phyloP scores from a whole-genome alignment of 305 asterid genomes.

The Solanum hybrid region DNA sequence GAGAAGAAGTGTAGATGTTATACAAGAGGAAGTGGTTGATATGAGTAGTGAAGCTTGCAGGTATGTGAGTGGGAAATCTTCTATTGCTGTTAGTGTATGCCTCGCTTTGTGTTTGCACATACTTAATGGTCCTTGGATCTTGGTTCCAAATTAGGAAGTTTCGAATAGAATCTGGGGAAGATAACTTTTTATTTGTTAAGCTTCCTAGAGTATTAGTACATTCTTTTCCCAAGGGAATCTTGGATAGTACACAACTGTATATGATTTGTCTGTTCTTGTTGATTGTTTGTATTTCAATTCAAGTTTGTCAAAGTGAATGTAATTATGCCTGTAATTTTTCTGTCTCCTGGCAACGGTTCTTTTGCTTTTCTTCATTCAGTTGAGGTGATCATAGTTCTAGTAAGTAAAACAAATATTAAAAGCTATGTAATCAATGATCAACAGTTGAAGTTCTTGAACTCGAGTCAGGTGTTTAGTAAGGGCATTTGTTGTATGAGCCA shows the following conservation, averaged over 20 bases:
- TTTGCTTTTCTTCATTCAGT: neutral
- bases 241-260: neutral
- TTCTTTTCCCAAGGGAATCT: neutral
- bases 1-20: constrained; percentile 35
- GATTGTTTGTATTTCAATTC: neutral
- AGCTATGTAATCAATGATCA: neutral
- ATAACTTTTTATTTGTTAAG: neutral
- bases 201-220: neutral
- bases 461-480: neutral
- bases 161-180: neutral
- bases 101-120: constrained; percentile 56
- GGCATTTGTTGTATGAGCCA: neutral
- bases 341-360: neutral
- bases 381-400: neutral
- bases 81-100: constrained; percentile 42
- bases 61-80: constrained; percentile 32
- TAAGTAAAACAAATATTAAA: neutral
- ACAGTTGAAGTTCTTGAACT: neutral
- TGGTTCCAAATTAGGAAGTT: constrained; percentile 29
- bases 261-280: neutral
- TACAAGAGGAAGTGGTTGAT: constrained; percentile 43
- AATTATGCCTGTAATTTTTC: neutral
- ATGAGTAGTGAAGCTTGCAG: constrained; percentile 40
- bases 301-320: neutral
- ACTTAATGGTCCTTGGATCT: constrained; percentile 68